Percentiles rank a stretch among this genome's conserved stretches.
phyloP scores from a whole-genome alignment of 192 early-diverging fungal species.

The Coemansia sp. region DNA sequence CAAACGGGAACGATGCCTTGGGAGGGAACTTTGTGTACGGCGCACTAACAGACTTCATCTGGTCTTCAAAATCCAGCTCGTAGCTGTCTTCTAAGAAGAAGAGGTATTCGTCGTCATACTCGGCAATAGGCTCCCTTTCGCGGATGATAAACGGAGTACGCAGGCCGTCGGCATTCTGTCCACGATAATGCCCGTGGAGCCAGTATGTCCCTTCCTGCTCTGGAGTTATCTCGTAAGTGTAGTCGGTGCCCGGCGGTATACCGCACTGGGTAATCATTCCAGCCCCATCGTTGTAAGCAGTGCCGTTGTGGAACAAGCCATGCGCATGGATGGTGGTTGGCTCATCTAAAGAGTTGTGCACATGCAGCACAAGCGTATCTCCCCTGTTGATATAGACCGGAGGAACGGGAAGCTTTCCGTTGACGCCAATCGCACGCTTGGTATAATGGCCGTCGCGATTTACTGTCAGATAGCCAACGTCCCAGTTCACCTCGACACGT shows the following conservation, averaged over 20 bases:
- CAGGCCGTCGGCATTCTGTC: constrained; percentile 76
- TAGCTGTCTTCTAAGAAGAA: constrained; percentile 70
- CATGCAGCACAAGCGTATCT: constrained; percentile 28
- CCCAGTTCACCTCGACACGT: constrained; percentile 10
- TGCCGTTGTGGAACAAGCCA: constrained; percentile 72
- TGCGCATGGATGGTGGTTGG: constrained; percentile 66
- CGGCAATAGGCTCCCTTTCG: constrained; percentile 45
- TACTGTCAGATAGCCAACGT: constrained; percentile 5
- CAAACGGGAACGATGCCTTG: background rate
- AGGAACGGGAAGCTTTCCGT: constrained; percentile 59
- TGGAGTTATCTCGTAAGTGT: constrained; percentile 65
- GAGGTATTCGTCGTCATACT: constrained; percentile 66
- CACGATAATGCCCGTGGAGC: constrained; percentile 65
- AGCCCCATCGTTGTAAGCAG: constrained; percentile 65
- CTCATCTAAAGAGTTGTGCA: constrained; percentile 54
- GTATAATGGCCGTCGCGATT: constrained; percentile 11
- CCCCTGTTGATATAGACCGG: constrained; percentile 11
- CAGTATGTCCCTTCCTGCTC: constrained; percentile 76
- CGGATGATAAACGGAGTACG: constrained; percentile 68
- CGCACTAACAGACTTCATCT: constrained; percentile 38
- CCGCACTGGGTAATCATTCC: constrained; percentile 67
- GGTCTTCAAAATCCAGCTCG: constrained; percentile 17
- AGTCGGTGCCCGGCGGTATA: constrained; percentile 60
- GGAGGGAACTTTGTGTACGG: constrained; percentile 31
- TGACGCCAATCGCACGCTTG: constrained; percentile 59